Percentiles rank a stretch among this genome's conserved stretches.
phyloP scores from a whole-genome alignment of 495 filamentous ascomycete genomes.

The Cryomyces antarcticus region DNA sequence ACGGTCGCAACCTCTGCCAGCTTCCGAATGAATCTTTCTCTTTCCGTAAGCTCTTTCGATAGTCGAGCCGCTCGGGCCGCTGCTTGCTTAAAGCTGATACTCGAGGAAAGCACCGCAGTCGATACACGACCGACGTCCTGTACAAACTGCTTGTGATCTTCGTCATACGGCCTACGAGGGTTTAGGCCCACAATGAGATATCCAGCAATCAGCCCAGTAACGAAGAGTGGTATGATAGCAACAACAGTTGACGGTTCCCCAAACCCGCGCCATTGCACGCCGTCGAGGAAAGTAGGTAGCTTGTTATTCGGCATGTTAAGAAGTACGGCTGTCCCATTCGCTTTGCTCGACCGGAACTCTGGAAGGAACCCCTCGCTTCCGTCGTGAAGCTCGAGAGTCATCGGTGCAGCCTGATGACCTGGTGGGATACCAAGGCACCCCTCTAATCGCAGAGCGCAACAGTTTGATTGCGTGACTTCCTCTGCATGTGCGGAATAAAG shows the following conservation, averaged over 20 bases:
- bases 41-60: constrained; percentile 44
- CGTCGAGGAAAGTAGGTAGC: constrained; percentile 36
- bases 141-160: constrained; percentile 48
- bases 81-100: constrained; percentile 50
- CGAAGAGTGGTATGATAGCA: constrained; percentile 48
- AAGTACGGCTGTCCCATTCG: constrained; percentile 31
- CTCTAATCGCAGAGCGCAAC: constrained; percentile 36
- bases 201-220: constrained; percentile 34
- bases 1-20: constrained; percentile 58
- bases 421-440: constrained; percentile 41
- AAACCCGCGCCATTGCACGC: constrained; percentile 41
- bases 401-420: constrained; percentile 32
- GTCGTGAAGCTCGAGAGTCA: constrained; percentile 34
- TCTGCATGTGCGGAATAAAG: constrained; percentile 42
- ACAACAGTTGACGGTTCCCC: constrained; percentile 39
- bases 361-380: constrained; percentile 42
- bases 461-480: constrained; percentile 35
- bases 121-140: constrained; percentile 47
- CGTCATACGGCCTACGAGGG: constrained; percentile 45
- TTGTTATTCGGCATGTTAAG: constrained; percentile 37
- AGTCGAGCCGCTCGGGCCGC: constrained; percentile 42
- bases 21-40: constrained; percentile 48
- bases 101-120: constrained; percentile 47
- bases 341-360: constrained; percentile 46
- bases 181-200: constrained; percentile 52